Evolutionary conservation across 306 rosid genomes (phyloP).

Genomic region (Biancaea sappan): DNA sequence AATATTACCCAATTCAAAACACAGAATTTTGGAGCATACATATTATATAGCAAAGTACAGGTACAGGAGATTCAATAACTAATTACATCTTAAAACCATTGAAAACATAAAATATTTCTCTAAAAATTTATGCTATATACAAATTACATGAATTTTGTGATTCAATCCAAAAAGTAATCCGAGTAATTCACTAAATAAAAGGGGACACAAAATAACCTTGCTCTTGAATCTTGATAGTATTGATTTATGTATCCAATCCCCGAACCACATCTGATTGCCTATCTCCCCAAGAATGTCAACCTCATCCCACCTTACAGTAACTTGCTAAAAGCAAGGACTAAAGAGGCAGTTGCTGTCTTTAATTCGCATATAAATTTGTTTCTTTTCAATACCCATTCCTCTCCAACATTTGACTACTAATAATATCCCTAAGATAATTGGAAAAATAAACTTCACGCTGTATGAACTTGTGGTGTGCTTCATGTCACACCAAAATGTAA

Average conservation of each 20-base stretch:
- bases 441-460: background rate
- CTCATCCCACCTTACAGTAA: background rate
- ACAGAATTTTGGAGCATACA: background rate
- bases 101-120: background rate
- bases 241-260: too few relatives aligned
- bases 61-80: background rate
- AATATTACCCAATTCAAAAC: background rate
- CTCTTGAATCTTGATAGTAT: background rate
- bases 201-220: background rate
- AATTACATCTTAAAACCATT: background rate
- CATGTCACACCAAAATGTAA: background rate
- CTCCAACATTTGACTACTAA: background rate
- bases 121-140: background rate
- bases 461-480: background rate
- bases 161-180: background rate
- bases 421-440: background rate
- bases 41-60: background rate
- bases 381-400: background rate
- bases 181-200: background rate
- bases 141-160: background rate
- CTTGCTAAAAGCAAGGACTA: background rate
- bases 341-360: background rate
- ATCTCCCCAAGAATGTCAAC: background rate
- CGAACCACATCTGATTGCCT: too few relatives aligned
- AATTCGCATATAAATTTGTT: background rate